Percentiles rank a stretch among this genome's conserved stretches.
These are phyloP conservation scores for Sarcocystis neurona DNA, from an alignment of 169 alveolate genomes.

Conservation along the genomic window DNA sequence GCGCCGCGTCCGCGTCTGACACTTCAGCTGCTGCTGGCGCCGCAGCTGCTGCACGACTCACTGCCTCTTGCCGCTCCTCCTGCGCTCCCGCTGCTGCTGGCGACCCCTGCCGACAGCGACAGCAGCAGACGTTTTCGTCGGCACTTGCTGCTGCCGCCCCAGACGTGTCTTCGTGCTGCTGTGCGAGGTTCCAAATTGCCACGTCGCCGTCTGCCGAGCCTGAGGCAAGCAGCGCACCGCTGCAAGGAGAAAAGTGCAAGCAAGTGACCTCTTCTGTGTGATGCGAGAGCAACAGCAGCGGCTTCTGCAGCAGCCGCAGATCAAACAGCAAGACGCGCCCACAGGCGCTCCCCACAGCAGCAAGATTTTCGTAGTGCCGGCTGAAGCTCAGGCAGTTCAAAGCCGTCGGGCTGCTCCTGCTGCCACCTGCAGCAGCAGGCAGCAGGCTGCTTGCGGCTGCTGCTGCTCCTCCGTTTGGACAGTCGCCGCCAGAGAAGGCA, in stretches of 20 bases:
- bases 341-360: constrained; percentile 18
- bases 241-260: constrained; percentile 13
- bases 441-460: constrained; percentile 1
- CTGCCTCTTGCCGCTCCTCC: constrained; percentile 5
- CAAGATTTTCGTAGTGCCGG: constrained; percentile 35
- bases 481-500: not conserved
- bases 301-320: constrained; percentile 29
- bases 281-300: constrained; percentile 5
- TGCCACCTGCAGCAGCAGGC: constrained; percentile 21
- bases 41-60: too few species aligned
- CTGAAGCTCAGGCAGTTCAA: constrained; percentile 37
- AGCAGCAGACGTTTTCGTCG: too few species aligned
- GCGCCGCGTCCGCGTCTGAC: too few species aligned
- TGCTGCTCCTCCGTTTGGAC: too few species aligned
- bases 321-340: constrained; percentile 25
- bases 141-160: not conserved
- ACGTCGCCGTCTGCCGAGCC: constrained; percentile 24
- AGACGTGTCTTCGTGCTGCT: not conserved
- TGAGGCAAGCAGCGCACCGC: constrained; percentile 19
- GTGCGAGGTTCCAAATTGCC: constrained; percentile 25
- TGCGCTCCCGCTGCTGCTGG: constrained; percentile 25
- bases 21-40: constrained; percentile 2
- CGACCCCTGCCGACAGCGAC: constrained; percentile 3
- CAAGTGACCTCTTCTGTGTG: constrained; percentile 20
- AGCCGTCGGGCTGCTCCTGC: not conserved